These are phyloP conservation scores for Myxozyma lipomycoides DNA, from an alignment of 805 yeast species.

Conservation along the genomic window DNA sequence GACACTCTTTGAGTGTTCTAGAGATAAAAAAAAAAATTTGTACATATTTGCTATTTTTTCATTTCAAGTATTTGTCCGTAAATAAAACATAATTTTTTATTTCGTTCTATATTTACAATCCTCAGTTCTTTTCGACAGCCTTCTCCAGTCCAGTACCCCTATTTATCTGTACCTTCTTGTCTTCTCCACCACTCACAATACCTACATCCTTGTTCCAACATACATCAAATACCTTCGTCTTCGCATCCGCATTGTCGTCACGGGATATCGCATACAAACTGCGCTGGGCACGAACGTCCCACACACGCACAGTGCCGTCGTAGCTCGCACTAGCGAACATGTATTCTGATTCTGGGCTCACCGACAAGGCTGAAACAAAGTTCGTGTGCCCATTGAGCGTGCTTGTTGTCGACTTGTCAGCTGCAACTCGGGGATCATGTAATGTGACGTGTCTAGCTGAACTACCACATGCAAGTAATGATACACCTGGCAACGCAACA, in stretches of 20 bases:
- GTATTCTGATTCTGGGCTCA: slow-evolving; percentile 72
- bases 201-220: slow-evolving; percentile 79
- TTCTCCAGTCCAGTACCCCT: slow-evolving; percentile 26
- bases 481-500: slow-evolving; percentile 59
- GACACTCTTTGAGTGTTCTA: background rate
- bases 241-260: slow-evolving; percentile 43
- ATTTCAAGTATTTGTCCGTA: background rate
- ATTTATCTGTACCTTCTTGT: slow-evolving; percentile 86
- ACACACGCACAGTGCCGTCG: slow-evolving; percentile 89
- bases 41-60: background rate
- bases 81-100: background rate
- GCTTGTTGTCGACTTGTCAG: slow-evolving; percentile 49
- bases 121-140: background rate
- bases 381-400: slow-evolving; percentile 87
- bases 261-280: slow-evolving; percentile 73
- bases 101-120: background rate
- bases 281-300: slow-evolving; percentile 87
- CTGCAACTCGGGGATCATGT: slow-evolving; percentile 77
- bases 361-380: slow-evolving; percentile 75
- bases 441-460: slow-evolving; percentile 95
- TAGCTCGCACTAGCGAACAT: slow-evolving; percentile 90
- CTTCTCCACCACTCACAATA: slow-evolving; percentile 89
- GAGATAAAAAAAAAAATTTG: slow-evolving; percentile 1
- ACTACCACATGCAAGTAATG: slow-evolving; percentile 86
- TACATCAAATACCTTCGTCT: slow-evolving; percentile 75